Evolutionary conservation across 225 moss, liverwort and hornwort species (phyloP).

Genomic region (Straminergon stramineum): DNA sequence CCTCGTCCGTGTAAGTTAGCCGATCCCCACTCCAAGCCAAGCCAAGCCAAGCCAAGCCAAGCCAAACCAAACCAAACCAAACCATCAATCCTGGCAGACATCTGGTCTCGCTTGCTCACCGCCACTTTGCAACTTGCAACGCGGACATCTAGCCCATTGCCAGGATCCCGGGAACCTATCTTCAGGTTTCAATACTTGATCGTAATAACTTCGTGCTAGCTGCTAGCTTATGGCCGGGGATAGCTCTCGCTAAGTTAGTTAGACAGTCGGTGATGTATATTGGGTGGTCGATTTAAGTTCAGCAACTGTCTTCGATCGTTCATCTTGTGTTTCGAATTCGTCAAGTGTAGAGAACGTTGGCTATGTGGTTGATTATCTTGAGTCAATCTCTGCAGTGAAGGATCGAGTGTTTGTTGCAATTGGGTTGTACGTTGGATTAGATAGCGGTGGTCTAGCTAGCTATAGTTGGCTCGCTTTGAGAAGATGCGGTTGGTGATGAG

Average conservation of each 20-base stretch:
- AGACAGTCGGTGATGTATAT: background rate
- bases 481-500: background rate
- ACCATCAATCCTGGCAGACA: background rate
- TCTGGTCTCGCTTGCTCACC: background rate
- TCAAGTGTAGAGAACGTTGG: too few relatives aligned
- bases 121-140: slow-evolving; percentile 9
- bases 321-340: background rate
- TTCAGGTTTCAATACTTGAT: background rate
- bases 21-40: background rate
- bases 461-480: background rate
- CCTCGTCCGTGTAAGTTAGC: background rate
- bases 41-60: background rate
- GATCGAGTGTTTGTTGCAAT: background rate
- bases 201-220: background rate
- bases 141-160: background rate
- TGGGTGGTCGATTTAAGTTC: background rate
- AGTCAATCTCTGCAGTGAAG: background rate
- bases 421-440: background rate
- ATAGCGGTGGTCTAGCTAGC: background rate
- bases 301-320: background rate
- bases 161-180: background rate
- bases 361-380: background rate
- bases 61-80: background rate
- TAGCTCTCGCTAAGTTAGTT: background rate
- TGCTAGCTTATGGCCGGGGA: background rate